phyloP scores from a whole-genome alignment of 2,329 filamentous ascomycete genomes.

The Colletotrichum destructivum region DNA sequence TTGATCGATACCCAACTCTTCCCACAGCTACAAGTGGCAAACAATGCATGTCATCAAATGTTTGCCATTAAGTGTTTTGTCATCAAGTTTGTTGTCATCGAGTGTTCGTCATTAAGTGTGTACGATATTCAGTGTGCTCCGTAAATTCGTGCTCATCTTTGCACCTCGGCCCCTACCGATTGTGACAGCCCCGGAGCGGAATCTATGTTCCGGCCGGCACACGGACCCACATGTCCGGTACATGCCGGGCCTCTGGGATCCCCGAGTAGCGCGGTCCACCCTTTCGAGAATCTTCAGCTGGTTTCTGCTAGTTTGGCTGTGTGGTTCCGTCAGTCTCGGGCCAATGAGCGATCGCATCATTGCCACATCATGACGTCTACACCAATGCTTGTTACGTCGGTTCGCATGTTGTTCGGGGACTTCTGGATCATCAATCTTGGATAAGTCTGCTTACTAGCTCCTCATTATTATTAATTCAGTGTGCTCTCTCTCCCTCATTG shows the following conservation, averaged over 20 bases:
- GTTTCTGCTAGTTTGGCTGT: not conserved
- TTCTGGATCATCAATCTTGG: conserved; percentile 2
- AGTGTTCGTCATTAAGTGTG: too few species aligned
- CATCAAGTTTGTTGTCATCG: too few species aligned
- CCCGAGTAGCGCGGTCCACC: not conserved
- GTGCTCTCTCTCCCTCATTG: rapidly evolving
- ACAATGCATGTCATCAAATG: too few species aligned
- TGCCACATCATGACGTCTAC: not conserved
- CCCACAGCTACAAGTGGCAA: too few species aligned
- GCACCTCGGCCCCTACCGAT: too few species aligned
- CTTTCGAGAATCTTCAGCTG: conserved; percentile 11
- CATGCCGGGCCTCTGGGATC: not conserved
- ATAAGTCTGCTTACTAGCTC: not conserved
- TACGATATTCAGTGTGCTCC: too few species aligned
- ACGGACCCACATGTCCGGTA: too few species aligned
- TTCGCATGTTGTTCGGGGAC: not conserved
- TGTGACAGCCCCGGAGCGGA: not conserved
- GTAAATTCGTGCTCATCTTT: too few species aligned
- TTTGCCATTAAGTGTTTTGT: not conserved
- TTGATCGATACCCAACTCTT: too few species aligned
- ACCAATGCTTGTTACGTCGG: too few species aligned
- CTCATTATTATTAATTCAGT: not conserved
- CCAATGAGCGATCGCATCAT: not conserved
- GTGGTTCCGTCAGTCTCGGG: not conserved
- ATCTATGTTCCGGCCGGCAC: not conserved